Conservation (phyloP, 306 rosid genomes). For the Vigna mungo region DNA sequence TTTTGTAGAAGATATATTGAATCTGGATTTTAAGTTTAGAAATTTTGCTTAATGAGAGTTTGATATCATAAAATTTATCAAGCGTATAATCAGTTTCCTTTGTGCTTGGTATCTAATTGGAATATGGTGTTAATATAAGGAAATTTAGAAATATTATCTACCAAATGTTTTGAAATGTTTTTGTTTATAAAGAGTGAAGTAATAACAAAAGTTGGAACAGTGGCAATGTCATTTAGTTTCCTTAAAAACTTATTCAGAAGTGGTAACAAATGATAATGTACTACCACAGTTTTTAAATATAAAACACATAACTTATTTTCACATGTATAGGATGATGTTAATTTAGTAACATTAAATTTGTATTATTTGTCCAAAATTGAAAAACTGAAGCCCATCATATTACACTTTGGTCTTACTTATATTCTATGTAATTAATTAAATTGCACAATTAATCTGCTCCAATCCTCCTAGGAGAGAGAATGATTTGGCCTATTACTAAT, state of each 20-base stretch:
- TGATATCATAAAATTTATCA: not conserved
- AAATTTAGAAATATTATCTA: not conserved
- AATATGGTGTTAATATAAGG: not conserved
- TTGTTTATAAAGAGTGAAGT: not conserved
- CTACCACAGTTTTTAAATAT: too few species aligned
- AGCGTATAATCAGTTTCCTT: not conserved
- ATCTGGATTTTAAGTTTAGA: not conserved
- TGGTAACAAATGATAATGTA: not conserved
- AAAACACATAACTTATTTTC: too few species aligned
- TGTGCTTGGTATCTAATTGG: not conserved
- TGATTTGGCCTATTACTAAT: too few species aligned
- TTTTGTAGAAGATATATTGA: not conserved
- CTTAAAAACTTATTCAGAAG: not conserved
- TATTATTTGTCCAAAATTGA: too few species aligned
- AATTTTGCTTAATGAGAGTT: not conserved
- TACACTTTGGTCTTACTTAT: too few species aligned
- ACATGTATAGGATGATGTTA: too few species aligned
- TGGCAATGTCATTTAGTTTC: not conserved
- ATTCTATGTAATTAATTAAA: too few species aligned
- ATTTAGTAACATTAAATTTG: too few species aligned
- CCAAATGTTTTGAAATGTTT: not conserved
- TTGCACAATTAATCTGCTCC: too few species aligned
- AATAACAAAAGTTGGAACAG: not conserved
- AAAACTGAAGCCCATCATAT: too few species aligned
- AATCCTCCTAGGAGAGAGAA: too few species aligned